Base-by-base conservation (phyloP, 2,329 filamentous ascomycete species). In the Coniosporium tulheliwenetii region DNA sequence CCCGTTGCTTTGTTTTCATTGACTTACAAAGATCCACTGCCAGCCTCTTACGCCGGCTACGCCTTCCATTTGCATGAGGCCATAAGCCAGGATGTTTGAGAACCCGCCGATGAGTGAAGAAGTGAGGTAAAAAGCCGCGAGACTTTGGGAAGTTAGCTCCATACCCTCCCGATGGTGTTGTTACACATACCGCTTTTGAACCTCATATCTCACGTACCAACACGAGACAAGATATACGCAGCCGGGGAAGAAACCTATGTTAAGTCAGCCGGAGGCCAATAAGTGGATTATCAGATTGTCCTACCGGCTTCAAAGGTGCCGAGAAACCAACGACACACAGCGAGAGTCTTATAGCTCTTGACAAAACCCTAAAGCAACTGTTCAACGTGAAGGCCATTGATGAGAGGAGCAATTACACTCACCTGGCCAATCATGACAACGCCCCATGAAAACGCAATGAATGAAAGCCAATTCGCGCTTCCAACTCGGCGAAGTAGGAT, bases 11-110 rank as follows among this genome's bases (percentile, higher is more conserved):
- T 26, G 19, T 26, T 7, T 26, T 26, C 19, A 26, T 26, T 26
- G 38, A 8, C n/a, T 15, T n/a, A 45, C 43, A 37, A 48, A 48
- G 26, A 48, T 49, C 50, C 52, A 55, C 40, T 45, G 40, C 53
- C 53, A 56, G 4, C 50, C 52, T 14, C 44, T 35, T 14, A 52
- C 37, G 12, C 47, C 48, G 13, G 46, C 45, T 3, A 53, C 19
- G 2, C 51, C 52, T 26, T 26, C 19, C 19, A 26, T 26, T 26
- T 26, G 19, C 19, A 26, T 26, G 7, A 48, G 30, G 13, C 47
- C 47, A 37, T 44, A 48, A 8, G 47, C 47, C 5, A 48, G 45
- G 35, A 48, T 43, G 16, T 36, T 37, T 8, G 43, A 44, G 37
- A 47, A 37, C 19, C 19, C 19, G 19, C 19, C 19, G 19, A 26